These are phyloP conservation scores for Pseudozyma flocculosa DNA, from an alignment of 1,284 basidiomycete genomes.

Conservation along the genomic window DNA sequence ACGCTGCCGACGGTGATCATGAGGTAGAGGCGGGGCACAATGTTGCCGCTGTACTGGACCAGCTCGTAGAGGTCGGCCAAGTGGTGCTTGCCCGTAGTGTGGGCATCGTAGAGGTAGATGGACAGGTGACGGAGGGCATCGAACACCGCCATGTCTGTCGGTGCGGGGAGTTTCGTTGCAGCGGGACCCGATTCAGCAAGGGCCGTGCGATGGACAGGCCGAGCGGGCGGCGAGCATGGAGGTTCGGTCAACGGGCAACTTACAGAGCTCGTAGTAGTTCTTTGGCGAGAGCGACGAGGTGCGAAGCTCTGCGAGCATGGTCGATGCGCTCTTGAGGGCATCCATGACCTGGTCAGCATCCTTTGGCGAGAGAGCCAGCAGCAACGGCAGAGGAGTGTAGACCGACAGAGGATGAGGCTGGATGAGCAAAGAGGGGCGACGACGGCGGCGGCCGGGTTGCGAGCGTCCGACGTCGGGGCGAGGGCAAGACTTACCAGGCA, in stretches of 20 bases:
- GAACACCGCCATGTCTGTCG: slow-evolving; percentile 54
- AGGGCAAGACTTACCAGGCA: slow-evolving; percentile 39
- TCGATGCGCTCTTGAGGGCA: slow-evolving; percentile 55
- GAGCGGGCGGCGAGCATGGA: not conserved
- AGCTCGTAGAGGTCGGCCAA: slow-evolving; percentile 57
- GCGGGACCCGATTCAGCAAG: not conserved
- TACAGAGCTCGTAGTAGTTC: slow-evolving; percentile 57
- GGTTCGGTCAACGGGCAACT: slow-evolving; percentile 8
- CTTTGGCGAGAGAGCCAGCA: slow-evolving; percentile 1
- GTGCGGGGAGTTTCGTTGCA: no score
- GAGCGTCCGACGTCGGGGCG: no score
- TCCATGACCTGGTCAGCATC: slow-evolving; percentile 57
- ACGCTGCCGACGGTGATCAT: slow-evolving; percentile 58
- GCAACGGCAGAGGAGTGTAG: not conserved
- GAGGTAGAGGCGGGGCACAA: slow-evolving; percentile 56
- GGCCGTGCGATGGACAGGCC: not conserved
- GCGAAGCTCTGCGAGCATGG: slow-evolving; percentile 55
- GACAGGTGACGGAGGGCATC: slow-evolving; percentile 56
- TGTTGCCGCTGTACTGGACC: slow-evolving; percentile 57
- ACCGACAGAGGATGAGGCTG: no score
- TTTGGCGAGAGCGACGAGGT: slow-evolving; percentile 53
- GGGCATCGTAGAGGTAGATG: slow-evolving; percentile 56
- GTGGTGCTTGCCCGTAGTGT: slow-evolving; percentile 53
- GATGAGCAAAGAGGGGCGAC: no score
- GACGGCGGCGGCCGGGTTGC: no score